Conservation (phyloP, 2,329 filamentous ascomycete genomes). For the Monosporascus cannonballus region DNA sequence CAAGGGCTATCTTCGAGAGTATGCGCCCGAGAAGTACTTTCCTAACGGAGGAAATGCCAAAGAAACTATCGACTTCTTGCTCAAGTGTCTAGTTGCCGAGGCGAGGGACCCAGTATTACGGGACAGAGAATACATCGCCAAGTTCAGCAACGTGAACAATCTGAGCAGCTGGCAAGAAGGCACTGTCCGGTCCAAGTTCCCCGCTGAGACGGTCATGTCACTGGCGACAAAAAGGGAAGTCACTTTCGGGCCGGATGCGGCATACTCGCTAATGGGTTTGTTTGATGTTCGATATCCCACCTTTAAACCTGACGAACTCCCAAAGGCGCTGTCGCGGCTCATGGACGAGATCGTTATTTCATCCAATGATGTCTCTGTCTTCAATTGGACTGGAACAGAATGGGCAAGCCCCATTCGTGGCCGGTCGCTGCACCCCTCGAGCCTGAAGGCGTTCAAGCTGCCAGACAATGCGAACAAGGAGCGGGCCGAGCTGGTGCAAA, state of each 20-base stretch:
- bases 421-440: slow-evolving; percentile 26
- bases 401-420: slow-evolving; percentile 25
- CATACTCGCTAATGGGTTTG: slow-evolving; percentile 28
- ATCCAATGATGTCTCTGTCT: slow-evolving; percentile 27
- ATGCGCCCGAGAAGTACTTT: slow-evolving; percentile 2
- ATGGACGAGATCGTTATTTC: slow-evolving; percentile 25
- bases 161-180: slow-evolving; percentile 17
- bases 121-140: slow-evolving; percentile 17
- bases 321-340: slow-evolving; percentile 24
- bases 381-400: slow-evolving; percentile 27
- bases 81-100: slow-evolving; percentile 15
- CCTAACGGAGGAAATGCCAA: slow-evolving; percentile 9
- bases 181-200: slow-evolving; percentile 13
- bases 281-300: slow-evolving; percentile 24
- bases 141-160: slow-evolving; percentile 18
- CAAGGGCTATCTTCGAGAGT: not conserved
- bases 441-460: slow-evolving; percentile 18
- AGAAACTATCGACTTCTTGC: slow-evolving; percentile 17
- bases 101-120: slow-evolving; percentile 12
- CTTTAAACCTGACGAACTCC: slow-evolving; percentile 24
- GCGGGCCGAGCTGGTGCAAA: slow-evolving; percentile 14
- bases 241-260: slow-evolving; percentile 21
- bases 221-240: slow-evolving; percentile 18
- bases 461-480: slow-evolving; percentile 13
- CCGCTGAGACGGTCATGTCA: slow-evolving; percentile 20